Base-by-base conservation (phyloP, 192 early-diverging fungal species). In the Coemansia sp. region DNA sequence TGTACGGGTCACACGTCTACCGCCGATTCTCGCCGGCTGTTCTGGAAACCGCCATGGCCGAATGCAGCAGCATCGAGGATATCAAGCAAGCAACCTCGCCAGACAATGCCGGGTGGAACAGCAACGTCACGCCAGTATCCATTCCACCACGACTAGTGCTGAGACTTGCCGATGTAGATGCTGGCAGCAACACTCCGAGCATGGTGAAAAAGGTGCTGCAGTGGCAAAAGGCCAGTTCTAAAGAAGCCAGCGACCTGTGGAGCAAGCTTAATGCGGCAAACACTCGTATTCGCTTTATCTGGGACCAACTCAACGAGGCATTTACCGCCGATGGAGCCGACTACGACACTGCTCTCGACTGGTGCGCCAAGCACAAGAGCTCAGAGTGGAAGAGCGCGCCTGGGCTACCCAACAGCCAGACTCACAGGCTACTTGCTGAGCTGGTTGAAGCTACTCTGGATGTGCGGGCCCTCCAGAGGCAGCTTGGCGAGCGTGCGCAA, bases 141-240 rank as follows among this genome's bases (percentile, higher is more conserved):
- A 75, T 99, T 47, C 96, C 97, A 13, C 92, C 86, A 16, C 69
- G 89, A 9, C 84, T 97, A 18, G 76, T 80, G 0, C 69, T 99
- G 55, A 85, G 92, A 65, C 79, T 99, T 64, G 98, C 95, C 10
- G 98, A 99, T 82, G 91, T 99, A 27, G 92, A 94, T 79, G 89
- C 90, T 20, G 98, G 98, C 43, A 95, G 93, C 70, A 92, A 93
- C 86, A 99, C 98, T 2, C 96, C 96, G 13, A 92, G 91, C 50
- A 87, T 99, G 67, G 97, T 96, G 38, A 89, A 88, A 9, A 91
- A 92, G 68, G 93, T 99, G 1, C 84, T 96, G 24, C 84, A 71
- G 36, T 99, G 97, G 97, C 85, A 93, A 39, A 91, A 90, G 72
- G 68, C 66, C 12, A 85, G 93, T 53, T 79, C 89, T 0, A 86